Evolutionary conservation across 257 asterid species (phyloP).

Genomic region (Solanum sitiens): DNA sequence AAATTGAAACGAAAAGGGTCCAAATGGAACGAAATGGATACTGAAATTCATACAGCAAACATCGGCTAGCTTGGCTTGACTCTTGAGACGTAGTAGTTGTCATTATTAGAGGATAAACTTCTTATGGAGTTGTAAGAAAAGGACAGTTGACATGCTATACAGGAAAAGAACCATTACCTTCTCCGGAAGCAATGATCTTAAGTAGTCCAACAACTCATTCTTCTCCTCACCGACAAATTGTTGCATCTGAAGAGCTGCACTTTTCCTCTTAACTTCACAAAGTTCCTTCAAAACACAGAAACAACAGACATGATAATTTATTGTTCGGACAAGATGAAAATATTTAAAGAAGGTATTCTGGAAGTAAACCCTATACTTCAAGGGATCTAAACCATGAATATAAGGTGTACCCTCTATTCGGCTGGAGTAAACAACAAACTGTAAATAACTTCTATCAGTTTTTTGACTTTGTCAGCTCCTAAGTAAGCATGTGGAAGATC

Average conservation of each 20-base stretch:
- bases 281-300: conserved; percentile 54
- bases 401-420: not conserved
- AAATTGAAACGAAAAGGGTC: not conserved
- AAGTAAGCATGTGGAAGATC: not conserved
- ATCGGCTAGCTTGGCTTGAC: not conserved
- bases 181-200: conserved; percentile 88
- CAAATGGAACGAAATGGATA: not conserved
- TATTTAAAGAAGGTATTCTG: not conserved
- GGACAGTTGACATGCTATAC: not conserved
- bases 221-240: conserved; percentile 95
- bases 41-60: not conserved
- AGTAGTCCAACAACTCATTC: conserved; percentile 83
- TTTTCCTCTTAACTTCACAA: conserved; percentile 77
- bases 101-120: not conserved
- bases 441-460: not conserved
- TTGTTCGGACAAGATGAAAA: not conserved
- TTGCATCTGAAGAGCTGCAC: conserved; percentile 96
- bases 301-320: not conserved
- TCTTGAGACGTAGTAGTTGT: not conserved
- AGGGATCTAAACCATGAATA: not conserved
- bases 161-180: conserved; percentile 31
- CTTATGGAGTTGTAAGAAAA: not conserved
- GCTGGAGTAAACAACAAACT: not conserved
- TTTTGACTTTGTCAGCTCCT: not conserved
- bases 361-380: not conserved